phyloP scores from a whole-genome alignment of 306 rosid genomes.

The Quercus robur region DNA sequence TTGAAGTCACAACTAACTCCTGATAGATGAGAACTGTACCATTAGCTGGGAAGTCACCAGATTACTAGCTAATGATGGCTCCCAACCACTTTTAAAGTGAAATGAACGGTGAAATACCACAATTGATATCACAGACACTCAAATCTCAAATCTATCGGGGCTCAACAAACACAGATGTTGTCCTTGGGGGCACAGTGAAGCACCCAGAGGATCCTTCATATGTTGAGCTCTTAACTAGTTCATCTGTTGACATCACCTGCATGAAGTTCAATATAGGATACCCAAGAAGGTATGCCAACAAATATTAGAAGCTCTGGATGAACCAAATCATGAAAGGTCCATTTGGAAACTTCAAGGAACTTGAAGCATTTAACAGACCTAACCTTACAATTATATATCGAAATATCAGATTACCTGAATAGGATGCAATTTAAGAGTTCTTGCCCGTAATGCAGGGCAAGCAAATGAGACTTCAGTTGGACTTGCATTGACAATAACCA shows the following conservation, averaged over 20 bases:
- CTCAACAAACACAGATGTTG: constrained; percentile 79
- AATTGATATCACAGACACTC: constrained; percentile 10
- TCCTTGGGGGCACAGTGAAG: constrained; percentile 60
- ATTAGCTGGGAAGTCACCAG: background rate
- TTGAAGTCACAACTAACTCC: background rate
- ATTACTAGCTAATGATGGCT: background rate
- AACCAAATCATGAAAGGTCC: background rate
- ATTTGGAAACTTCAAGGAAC: background rate
- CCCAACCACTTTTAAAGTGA: background rate
- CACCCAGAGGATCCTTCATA: constrained; percentile 62
- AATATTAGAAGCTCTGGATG: background rate
- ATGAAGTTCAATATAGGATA: background rate
- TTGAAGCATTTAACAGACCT: background rate
- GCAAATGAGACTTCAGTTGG: constrained; percentile 67
- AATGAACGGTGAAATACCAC: background rate
- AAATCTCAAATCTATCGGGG: constrained; percentile 36
- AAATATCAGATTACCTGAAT: constrained; percentile 50
- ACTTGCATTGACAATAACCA: constrained; percentile 70
- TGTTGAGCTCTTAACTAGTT: constrained; percentile 57
- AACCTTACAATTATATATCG: background rate
- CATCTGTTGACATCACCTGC: constrained; percentile 62
- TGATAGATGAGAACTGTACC: background rate
- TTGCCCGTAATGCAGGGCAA: constrained; percentile 43
- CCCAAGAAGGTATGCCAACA: background rate
- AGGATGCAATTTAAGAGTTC: constrained; percentile 77